Evolutionary conservation across 371 early-diverging fungal species (phyloP).

Genomic region (Mucor ambiguus): DNA sequence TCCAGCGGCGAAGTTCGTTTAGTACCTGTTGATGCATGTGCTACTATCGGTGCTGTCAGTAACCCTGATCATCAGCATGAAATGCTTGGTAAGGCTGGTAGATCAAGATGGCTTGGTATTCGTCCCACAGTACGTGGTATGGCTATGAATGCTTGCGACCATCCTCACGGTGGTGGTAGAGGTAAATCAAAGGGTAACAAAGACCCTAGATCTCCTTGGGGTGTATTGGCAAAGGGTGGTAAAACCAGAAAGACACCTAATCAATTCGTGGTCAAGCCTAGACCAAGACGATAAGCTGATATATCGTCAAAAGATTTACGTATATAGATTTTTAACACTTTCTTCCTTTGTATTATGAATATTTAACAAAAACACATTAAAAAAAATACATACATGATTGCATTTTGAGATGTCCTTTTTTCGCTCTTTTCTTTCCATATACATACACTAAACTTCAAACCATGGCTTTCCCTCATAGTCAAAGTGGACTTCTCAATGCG

Average conservation of each 20-base stretch:
- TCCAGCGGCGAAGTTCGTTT: slow-evolving; percentile 88
- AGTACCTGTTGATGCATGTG: slow-evolving; percentile 88
- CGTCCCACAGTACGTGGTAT: slow-evolving; percentile 98
- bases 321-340: slow-evolving; percentile 6
- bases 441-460: not conserved
- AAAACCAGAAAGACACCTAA: slow-evolving; percentile 84
- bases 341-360: slow-evolving; percentile 11
- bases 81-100: slow-evolving; percentile 92
- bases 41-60: slow-evolving; percentile 92
- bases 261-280: slow-evolving; percentile 77
- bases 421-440: not conserved
- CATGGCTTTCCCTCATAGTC: not conserved
- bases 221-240: slow-evolving; percentile 95
- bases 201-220: slow-evolving; percentile 94
- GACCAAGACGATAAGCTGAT: slow-evolving; percentile 66
- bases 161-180: slow-evolving; percentile 99
- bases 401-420: not conserved
- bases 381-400: not conserved
- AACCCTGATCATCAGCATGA: slow-evolving; percentile 92
- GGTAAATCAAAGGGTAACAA: slow-evolving; percentile 95
- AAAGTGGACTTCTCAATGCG: not conserved
- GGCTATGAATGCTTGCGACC: slow-evolving; percentile 99
- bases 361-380: slow-evolving; percentile 7
- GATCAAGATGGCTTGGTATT: slow-evolving; percentile 80
- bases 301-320: not conserved